Evolutionary conservation across 805 yeast genomes (phyloP).

Genomic region (Suhomyces sp.): DNA sequence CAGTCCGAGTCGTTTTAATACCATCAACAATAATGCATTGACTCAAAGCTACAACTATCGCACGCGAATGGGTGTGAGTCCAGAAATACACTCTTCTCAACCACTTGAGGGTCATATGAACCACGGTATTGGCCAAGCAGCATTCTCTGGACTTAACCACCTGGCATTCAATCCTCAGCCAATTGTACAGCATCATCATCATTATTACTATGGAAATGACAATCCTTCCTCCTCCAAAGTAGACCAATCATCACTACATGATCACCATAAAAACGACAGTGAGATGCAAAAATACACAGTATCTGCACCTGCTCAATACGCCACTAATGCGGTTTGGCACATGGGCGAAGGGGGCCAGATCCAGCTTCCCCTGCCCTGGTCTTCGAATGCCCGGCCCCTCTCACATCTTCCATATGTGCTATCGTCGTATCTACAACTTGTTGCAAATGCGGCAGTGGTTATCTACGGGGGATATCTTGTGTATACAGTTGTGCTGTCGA

Average conservation of each 20-base stretch:
- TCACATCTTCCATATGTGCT: constrained; percentile 55
- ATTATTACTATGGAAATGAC: constrained; percentile 38
- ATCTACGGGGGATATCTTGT: constrained; percentile 45
- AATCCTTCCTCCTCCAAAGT: too few species aligned
- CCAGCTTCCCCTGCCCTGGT: constrained; percentile 61
- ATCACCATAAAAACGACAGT: too few species aligned
- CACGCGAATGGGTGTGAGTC: constrained; percentile 1
- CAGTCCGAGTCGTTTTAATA: too few species aligned
- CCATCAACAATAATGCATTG: neutral
- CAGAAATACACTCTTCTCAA: neutral
- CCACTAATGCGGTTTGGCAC: too few species aligned
- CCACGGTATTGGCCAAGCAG: too few species aligned
- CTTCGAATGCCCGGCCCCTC: constrained; percentile 47
- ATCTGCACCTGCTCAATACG: too few species aligned
- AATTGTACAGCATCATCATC: constrained; percentile 41
- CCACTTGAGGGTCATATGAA: too few species aligned
- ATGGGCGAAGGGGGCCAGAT: too few species aligned
- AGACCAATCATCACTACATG: too few species aligned
- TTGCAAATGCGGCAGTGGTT: constrained; percentile 49
- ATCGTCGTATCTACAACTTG: constrained; percentile 60
- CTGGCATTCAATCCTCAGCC: constrained; percentile 19
- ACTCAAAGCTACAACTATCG: constrained; percentile 2
- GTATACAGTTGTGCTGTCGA: constrained; percentile 44
- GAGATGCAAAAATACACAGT: too few species aligned
- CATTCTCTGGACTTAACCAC: too few species aligned